Evolutionary conservation across 139 green algal genomes (phyloP), one percentile per base, ranked within the genome.

Genomic region (Coelastrella sp.): DNA sequence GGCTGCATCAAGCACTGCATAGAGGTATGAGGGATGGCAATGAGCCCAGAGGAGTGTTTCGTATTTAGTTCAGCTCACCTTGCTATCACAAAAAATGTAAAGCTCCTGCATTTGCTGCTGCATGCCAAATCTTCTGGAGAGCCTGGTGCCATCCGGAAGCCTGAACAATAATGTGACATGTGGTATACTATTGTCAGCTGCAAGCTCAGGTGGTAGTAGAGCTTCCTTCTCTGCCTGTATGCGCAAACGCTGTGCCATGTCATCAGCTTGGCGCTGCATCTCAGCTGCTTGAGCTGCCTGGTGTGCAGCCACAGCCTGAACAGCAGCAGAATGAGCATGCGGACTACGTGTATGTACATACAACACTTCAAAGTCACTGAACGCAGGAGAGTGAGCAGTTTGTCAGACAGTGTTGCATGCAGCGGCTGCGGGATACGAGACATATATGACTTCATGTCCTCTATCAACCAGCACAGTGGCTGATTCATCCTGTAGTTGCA

Each of bases 31-130:
- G n/a, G n/a, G n/a, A n/a, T n/a, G n/a, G n/a, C n/a, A n/a, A n/a
- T n/a, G n/a, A n/a, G n/a, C n/a, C n/a, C n/a, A n/a, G n/a, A n/a
- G n/a, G n/a, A n/a, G n/a, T n/a, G n/a, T n/a, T n/a, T n/a, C n/a
- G n/a, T n/a, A n/a, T n/a, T n/a, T n/a, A n/a, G n/a, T n/a, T n/a
- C 59, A 67, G 7, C 27, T 23, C 37, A 82, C 79, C 73, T 71
- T 89, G n/a, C 87, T 76, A 57, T 97, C 92, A 30, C 92, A 88
- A 66, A 94, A 97, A 43, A 96, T 86, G 69, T 96, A 96, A 32
- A 98, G 83, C 68, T 73, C 35, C 15, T 85, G 51, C 53, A 93
- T 57, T 3, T 75, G 76, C 45, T 89, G 67, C 4, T 19, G 74
- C 5, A 86, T 38, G 34, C 51, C n/a, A 77, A 97, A 96, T 19